A percentile compares a stretch with the other conserved stretches of the same genome.
phyloP scores from a whole-genome alignment of 2,329 filamentous ascomycete species.

The Penicillium sp. region DNA sequence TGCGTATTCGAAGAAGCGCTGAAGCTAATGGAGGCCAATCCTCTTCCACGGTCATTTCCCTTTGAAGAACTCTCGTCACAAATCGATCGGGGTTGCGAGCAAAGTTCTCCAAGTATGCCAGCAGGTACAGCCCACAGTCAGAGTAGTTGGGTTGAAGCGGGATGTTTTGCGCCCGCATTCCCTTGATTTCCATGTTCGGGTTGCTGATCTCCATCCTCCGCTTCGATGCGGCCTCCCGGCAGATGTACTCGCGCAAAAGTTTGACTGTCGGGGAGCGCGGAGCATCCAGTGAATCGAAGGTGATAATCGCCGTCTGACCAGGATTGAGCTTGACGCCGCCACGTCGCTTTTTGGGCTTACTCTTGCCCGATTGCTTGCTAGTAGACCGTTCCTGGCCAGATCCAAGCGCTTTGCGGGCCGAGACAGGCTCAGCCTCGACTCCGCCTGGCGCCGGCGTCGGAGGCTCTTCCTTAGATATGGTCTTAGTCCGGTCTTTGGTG shows the following conservation, averaged over 20 bases:
- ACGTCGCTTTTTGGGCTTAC: slow-evolving; percentile 23
- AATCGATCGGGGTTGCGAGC: slow-evolving; percentile 67
- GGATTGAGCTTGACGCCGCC: slow-evolving; percentile 41
- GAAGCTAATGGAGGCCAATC: slow-evolving; percentile 53
- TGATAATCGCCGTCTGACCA: slow-evolving; percentile 66
- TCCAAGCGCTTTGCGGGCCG: background rate
- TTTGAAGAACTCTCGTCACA: slow-evolving; percentile 58
- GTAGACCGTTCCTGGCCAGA: background rate
- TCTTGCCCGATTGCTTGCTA: background rate
- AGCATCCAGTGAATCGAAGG: slow-evolving; percentile 75
- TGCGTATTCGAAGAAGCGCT: slow-evolving; percentile 55
- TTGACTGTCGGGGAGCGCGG: slow-evolving; percentile 59
- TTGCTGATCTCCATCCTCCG: slow-evolving; percentile 44
- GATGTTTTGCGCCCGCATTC: slow-evolving; percentile 66
- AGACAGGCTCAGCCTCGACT: slow-evolving; percentile 23
- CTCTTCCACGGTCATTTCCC: slow-evolving; percentile 52
- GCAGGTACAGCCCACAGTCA: slow-evolving; percentile 82
- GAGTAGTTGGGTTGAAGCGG: slow-evolving; percentile 77
- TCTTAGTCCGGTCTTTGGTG: slow-evolving; percentile 1
- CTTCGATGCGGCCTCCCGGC: slow-evolving; percentile 64
- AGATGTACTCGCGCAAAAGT: slow-evolving; percentile 69
- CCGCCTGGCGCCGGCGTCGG: slow-evolving; percentile 21
- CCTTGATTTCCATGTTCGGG: slow-evolving; percentile 42
- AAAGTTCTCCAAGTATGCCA: slow-evolving; percentile 80
- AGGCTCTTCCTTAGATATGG: slow-evolving; percentile 23